phyloP scores from a whole-genome alignment of 2,329 filamentous ascomycete species.

The Exophiala dermatitidis region DNA sequence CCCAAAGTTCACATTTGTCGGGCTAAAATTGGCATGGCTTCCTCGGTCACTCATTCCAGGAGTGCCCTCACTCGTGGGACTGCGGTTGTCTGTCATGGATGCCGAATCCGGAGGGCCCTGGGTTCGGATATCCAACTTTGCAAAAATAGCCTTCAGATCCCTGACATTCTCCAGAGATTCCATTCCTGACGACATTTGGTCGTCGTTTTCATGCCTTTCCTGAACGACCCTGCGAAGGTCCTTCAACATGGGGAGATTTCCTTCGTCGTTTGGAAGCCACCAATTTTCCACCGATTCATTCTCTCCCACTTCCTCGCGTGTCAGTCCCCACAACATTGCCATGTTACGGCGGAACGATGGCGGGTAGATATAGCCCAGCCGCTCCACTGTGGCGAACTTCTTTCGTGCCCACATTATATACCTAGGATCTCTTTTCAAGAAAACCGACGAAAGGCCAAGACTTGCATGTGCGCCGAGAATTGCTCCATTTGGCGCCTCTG shows the following conservation, averaged over 20 bases:
- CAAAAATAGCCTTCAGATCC: conserved; percentile 68
- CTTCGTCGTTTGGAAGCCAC: conserved; percentile 84
- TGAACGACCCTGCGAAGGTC: conserved; percentile 74
- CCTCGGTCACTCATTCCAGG: conserved; percentile 12
- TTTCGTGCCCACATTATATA: conserved; percentile 72
- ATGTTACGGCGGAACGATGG: conserved; percentile 66
- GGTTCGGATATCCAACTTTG: conserved; percentile 51
- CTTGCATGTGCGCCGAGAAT: conserved; percentile 67
- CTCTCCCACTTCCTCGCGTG: conserved; percentile 39
- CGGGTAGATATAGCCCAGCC: conserved; percentile 73
- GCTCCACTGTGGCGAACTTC: conserved; percentile 72
- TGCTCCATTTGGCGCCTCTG: conserved; percentile 60
- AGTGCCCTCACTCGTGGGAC: conserved; percentile 14
- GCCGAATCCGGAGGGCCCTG: conserved; percentile 20
- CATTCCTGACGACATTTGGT: conserved; percentile 23
- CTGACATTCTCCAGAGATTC: conserved; percentile 47
- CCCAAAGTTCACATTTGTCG: conserved; percentile 12
- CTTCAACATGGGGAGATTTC: conserved; percentile 64
- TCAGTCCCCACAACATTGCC: conserved; percentile 58
- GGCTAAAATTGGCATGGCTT: conserved; percentile 18
- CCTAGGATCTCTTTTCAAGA: conserved; percentile 65
- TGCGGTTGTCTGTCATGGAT: conserved; percentile 3
- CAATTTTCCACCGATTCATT: conserved; percentile 61
- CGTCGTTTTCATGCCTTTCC: conserved; percentile 52
- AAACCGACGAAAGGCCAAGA: conserved; percentile 68